These are phyloP conservation scores for Neophaeococcomyces aloes DNA, from an alignment of 2,329 filamentous ascomycete genomes.

Conservation along the genomic window DNA sequence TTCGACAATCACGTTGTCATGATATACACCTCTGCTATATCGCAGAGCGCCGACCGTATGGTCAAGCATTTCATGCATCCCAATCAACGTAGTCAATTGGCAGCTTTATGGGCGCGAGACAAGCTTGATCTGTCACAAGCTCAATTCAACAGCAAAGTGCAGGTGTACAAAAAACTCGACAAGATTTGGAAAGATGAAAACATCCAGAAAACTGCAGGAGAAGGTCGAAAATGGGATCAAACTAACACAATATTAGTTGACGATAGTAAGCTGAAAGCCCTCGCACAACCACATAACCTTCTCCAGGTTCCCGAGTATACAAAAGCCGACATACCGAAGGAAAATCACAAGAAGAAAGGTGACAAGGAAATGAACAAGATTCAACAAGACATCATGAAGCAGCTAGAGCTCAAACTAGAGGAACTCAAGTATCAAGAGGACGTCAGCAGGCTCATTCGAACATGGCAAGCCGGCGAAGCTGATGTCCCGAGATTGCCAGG, in stretches of 20 bases:
- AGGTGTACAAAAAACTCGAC: conserved; percentile 80
- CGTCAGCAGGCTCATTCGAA: conserved; percentile 34
- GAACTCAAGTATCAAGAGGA: conserved; percentile 39
- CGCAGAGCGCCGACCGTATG: conserved; percentile 60
- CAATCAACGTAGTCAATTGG: conserved; percentile 44
- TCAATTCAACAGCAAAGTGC: conserved; percentile 62
- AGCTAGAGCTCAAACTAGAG: conserved; percentile 45
- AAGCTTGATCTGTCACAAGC: conserved; percentile 53
- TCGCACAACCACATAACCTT: conserved; percentile 73
- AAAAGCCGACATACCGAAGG: conserved; percentile 16
- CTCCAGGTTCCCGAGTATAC: conserved; percentile 70
- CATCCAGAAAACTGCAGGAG: conserved; percentile 36
- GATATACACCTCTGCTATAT: conserved; percentile 81
- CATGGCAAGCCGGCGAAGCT: conserved; percentile 24
- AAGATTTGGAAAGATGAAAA: conserved; percentile 53
- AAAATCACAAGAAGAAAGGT: conserved; percentile 29
- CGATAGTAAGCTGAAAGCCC: conserved; percentile 70
- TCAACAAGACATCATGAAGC: conserved; percentile 33
- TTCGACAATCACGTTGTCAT: conserved; percentile 66
- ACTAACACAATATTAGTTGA: conserved; percentile 83
- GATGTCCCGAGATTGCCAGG: neutral
- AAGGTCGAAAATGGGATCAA: conserved; percentile 54
- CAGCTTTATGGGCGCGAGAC: conserved; percentile 70
- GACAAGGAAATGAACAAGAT: conserved; percentile 28
- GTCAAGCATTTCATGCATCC: conserved; percentile 51